Evolutionary conservation across 2,329 filamentous ascomycete genomes (phyloP), one percentile per base, ranked within the genome.

Genomic region (Penicillium crustosum): DNA sequence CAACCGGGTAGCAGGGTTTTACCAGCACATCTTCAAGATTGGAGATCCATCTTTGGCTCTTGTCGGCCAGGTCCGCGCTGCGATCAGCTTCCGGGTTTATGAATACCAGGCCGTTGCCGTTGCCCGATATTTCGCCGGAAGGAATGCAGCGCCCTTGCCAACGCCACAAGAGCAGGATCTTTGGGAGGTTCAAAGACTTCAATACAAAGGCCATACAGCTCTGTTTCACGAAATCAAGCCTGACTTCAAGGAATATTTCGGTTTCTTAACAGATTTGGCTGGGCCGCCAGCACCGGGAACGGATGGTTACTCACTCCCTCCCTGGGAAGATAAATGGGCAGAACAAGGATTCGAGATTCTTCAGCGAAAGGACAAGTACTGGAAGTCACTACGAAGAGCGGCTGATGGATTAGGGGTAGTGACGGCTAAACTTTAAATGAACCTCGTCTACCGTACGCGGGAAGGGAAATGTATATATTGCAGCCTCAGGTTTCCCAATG

Each of bases 161-260:
- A 59, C 53, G 2, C 38, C 53, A 3, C 41, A 54, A 19, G 62
- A 66, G 57, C 68, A 69, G 58, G 56, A 68, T 52, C 38, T 61
- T 21, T 73, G 70, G 70, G 69, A 73, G 42, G 53, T 59, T 4
- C 54, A 65, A 15, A 29, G 67, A 15, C 25, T 69, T 21, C 59
- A 64, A 44, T 61, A 60, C 7, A 65, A 67, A 31, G 67, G 66
- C 0, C 55, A 66, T 13, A 59, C 52, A 10, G 49, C 62, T 1
- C 29, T 61, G 0, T 72, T 71, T 31, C 64, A 66, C 19, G 65
- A 66, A 19, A 59, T 71, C 19, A 63, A 61, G 43, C 63, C 66
- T 15, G 69, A 79, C 53, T 79, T 77, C 36, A 68, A 71, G 23
- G 68, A 67, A 0, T 78, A 75, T 54, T 79, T 78, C 49, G 72